Evolutionary conservation across 1,139 yeast genomes (phyloP).

Genomic region (Keqinozyma sinolaborantium): DNA sequence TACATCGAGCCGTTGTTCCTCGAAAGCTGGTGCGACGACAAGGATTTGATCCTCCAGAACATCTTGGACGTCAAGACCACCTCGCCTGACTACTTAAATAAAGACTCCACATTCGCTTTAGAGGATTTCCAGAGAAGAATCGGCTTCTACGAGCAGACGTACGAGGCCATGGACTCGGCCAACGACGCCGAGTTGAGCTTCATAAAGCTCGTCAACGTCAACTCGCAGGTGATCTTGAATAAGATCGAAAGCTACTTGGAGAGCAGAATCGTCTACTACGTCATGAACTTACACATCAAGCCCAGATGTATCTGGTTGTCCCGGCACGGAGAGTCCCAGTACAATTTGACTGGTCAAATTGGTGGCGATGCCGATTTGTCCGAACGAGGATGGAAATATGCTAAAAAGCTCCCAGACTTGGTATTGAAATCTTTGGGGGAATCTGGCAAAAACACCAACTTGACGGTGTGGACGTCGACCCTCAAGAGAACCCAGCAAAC

Average conservation of each 20-base stretch:
- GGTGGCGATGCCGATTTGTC: constrained; percentile 94
- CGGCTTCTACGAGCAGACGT: constrained; percentile 64
- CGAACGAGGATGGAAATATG: constrained; percentile 83
- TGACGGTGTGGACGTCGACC: constrained; percentile 97
- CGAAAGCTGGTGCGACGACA: constrained; percentile 88
- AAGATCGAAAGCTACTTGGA: constrained; percentile 85
- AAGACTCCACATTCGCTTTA: constrained; percentile 69
- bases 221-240: constrained; percentile 83
- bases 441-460: constrained; percentile 56
- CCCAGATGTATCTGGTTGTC: constrained; percentile 91
- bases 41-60: constrained; percentile 72
- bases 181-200: constrained; percentile 70
- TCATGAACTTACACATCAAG: constrained; percentile 91
- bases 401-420: constrained; percentile 75
- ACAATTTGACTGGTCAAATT: constrained; percentile 87
- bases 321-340: constrained; percentile 93
- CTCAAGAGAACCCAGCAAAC: constrained; percentile 91
- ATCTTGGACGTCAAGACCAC: constrained; percentile 82
- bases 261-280: constrained; percentile 89
- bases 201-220: constrained; percentile 82
- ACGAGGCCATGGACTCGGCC: constrained; percentile 64
- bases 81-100: constrained; percentile 80
- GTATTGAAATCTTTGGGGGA: constrained; percentile 71
- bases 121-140: constrained; percentile 73
- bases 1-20: constrained; percentile 85